A percentile compares a stretch with the other conserved stretches of the same genome.
These are phyloP conservation scores for Helianthus annuus DNA, from an alignment of 129 eudicot species.

Conservation along the genomic window DNA sequence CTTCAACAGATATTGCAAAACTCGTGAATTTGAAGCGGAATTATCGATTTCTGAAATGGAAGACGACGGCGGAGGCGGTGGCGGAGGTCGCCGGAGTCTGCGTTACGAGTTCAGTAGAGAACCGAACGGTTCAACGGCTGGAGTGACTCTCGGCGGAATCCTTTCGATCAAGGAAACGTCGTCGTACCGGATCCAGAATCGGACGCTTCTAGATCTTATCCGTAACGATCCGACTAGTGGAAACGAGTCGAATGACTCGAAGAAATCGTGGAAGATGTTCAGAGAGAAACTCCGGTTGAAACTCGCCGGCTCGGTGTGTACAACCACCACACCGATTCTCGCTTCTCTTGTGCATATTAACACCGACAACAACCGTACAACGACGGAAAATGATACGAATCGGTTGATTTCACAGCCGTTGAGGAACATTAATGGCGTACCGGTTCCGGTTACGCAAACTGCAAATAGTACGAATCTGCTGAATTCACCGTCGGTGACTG, in stretches of 20 bases:
- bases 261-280: constrained; percentile 54
- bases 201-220: constrained; percentile 64
- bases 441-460: constrained; percentile 18
- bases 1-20: not conserved
- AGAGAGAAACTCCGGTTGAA: constrained; percentile 55
- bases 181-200: constrained; percentile 34
- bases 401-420: constrained; percentile 11
- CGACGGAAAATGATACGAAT: no score
- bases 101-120: no score
- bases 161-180: constrained; percentile 38
- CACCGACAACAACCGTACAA: constrained; percentile 1
- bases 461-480: not conserved
- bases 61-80: not conserved
- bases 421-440: not conserved
- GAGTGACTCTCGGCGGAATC: constrained; percentile 56
- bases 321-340: constrained; percentile 44
- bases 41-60: not conserved
- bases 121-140: constrained; percentile 12
- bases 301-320: constrained; percentile 48
- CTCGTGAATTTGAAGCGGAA: no score
- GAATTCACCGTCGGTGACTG: no score
- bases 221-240: constrained; percentile 43
- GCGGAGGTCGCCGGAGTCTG: no score
- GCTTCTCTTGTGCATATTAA: constrained; percentile 46
- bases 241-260: constrained; percentile 26